Percentiles rank a stretch among this genome's conserved stretches.
phyloP scores from a whole-genome alignment of 371 early-diverging fungal species.

The Actinomortierella ambigua region DNA sequence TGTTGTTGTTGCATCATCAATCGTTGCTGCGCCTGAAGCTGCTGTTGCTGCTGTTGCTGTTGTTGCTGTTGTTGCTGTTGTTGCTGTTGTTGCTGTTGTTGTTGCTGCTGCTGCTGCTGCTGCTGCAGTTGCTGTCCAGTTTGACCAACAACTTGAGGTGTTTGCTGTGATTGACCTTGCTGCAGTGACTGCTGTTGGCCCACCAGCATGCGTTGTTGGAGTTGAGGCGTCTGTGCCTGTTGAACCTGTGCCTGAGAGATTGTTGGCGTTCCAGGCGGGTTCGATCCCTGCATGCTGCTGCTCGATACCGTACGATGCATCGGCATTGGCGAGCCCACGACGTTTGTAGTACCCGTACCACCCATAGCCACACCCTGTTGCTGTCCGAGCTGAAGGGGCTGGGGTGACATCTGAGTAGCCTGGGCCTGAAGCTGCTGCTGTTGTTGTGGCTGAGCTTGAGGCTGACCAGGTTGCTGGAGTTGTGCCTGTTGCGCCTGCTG shows the following conservation, averaged over 20 bases:
- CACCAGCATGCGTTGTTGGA: constrained; percentile 30
- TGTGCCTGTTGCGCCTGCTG: constrained; percentile 42
- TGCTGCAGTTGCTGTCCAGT: constrained; percentile 29
- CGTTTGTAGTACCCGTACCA: neutral
- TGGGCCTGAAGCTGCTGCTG: no score
- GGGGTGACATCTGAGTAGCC: no score
- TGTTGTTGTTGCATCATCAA: constrained; percentile 30
- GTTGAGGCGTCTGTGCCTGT: constrained; percentile 6
- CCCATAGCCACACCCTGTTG: no score
- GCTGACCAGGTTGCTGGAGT: constrained; percentile 16
- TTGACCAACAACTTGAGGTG: constrained; percentile 17
- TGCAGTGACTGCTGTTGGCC: constrained; percentile 16
- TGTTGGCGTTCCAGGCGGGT: constrained; percentile 24
- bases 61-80: constrained; percentile 46
- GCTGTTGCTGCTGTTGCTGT: constrained; percentile 43
- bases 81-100: constrained; percentile 45
- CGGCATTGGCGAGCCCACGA: constrained; percentile 27
- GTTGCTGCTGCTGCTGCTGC: constrained; percentile 30
- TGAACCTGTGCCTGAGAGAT: constrained; percentile 45
- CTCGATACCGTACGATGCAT: constrained; percentile 37
- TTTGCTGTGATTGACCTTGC: neutral
- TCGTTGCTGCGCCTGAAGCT: constrained; percentile 10
- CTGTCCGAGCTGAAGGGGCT: no score
- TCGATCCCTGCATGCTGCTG: constrained; percentile 5
- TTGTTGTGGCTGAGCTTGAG: no score